Evolutionary conservation across 2,329 filamentous ascomycete genomes (phyloP), one percentile per base, ranked within the genome.

Genomic region (Calonectria multiphialidica): DNA sequence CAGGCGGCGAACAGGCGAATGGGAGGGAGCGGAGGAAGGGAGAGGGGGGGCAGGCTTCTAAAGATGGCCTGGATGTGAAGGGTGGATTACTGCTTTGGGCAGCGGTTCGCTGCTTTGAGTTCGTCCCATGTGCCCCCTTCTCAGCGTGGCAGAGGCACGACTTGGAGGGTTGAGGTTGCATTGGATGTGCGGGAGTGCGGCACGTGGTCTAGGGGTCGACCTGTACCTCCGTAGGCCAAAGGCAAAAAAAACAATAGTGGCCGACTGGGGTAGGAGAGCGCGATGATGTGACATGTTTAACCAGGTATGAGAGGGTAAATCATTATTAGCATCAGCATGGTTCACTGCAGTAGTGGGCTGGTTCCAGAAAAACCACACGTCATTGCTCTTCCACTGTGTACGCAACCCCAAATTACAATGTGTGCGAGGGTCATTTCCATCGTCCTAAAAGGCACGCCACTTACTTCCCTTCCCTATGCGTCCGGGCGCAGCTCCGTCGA

Each of bases 61-160:
- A 37, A 40, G 23, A 37, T 50, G n/a, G 63, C 25, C 21, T 42
- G 45, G 21, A 65, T 49, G 37, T 0, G 50, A 28, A 28, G 30
- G 28, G 50, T 59, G 64, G 40, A 50, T 59, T 33, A 33, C 65
- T 47, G 50, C 64, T 67, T 67, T 59, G 65, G 65, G 65, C 49
- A 66, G 50, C 50, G 25, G 53, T 40, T 59, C 53, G n/a, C 21
- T 33, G 25, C 35, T 59, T 59, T 59, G 53, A 59, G 35, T 59
- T 59, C 33, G 53, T 59, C 35, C 53, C 53, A 59, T 59, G 53
- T 40, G 21, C 53, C 21, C 33, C n/a, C 12, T 7, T n/a, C 53
- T 12, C 33, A 33, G 53, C 53, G 21, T 59, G 53, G 53, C 35
- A 40, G 21, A 59, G 53, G 53, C 21, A 37, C 53, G 33, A 59